These are phyloP conservation scores for Aspergillus costaricaensis DNA, from an alignment of 2,329 filamentous ascomycete genomes.

Conservation along the genomic window DNA sequence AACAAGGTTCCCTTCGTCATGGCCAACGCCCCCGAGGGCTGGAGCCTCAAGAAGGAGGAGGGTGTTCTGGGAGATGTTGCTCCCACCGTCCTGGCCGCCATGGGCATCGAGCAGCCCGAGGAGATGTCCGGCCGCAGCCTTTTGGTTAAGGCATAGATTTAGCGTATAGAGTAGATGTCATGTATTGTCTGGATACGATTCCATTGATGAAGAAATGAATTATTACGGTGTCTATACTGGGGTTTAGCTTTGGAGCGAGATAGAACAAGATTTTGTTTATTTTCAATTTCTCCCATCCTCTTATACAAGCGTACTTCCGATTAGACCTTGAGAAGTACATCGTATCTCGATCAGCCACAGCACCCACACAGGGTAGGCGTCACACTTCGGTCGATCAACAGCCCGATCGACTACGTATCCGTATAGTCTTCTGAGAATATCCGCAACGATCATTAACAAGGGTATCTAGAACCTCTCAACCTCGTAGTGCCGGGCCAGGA, in stretches of 20 bases:
- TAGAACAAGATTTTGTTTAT: not conserved
- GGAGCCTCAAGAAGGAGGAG: conserved; percentile 77
- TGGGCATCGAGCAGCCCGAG: conserved; percentile 86
- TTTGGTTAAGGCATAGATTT: conserved; percentile 64
- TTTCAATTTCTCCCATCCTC: not conserved
- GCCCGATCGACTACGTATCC: not conserved
- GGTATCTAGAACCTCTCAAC: conserved; percentile 3
- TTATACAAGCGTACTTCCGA: not conserved
- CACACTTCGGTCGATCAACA: not conserved
- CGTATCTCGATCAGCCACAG: not conserved
- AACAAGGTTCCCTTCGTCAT: conserved; percentile 99
- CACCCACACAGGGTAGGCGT: not conserved
- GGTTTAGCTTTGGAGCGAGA: not conserved
- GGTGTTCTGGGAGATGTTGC: conserved; percentile 97
- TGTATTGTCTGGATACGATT: conserved; percentile 23
- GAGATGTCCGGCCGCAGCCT: conserved; percentile 90
- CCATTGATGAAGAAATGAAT: conserved; percentile 28
- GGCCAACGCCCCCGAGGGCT: conserved; percentile 91
- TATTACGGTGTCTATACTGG: conserved; percentile 17
- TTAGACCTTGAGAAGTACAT: not conserved
- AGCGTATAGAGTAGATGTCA: conserved; percentile 21
- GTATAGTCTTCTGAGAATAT: not conserved
- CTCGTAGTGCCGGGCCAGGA: not conserved
- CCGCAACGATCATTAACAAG: not conserved
- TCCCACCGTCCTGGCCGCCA: conserved; percentile 84